Conservation (phyloP, 768 basidiomycete species). For the Termitomyces bulborhizus region DNA sequence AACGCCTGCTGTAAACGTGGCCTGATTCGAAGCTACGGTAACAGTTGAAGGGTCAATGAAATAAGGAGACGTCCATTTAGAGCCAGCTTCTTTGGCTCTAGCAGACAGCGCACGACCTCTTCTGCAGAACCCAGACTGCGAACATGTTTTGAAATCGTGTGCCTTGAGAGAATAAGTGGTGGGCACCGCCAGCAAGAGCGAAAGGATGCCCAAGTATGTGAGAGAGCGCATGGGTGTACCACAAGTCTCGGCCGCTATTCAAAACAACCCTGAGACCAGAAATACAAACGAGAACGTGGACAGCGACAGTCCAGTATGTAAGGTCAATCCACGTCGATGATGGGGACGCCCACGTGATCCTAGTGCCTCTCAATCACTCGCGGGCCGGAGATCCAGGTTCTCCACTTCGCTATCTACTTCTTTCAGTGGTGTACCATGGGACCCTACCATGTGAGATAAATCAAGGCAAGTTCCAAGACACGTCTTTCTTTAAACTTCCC, state of each 20-base stretch:
- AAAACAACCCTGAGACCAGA: conserved; percentile 1
- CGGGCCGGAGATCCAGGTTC: neutral
- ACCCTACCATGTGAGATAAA: neutral
- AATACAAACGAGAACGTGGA: neutral
- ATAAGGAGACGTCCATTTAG: conserved; percentile 84
- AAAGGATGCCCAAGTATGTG: conserved; percentile 28
- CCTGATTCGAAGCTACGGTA: conserved; percentile 41
- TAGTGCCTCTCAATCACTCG: neutral
- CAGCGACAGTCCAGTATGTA: neutral
- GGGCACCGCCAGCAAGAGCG: conserved; percentile 26
- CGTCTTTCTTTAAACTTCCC: neutral
- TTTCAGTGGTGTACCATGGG: neutral
- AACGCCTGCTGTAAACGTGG: conserved; percentile 70
- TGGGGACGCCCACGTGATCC: neutral
- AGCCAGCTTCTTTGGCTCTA: conserved; percentile 52
- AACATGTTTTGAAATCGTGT: conserved; percentile 91
- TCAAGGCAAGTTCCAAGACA: neutral
- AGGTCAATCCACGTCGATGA: neutral
- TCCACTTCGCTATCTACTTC: too few relatives aligned
- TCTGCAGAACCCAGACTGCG: conserved; percentile 93
- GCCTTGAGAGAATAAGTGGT: conserved; percentile 57
- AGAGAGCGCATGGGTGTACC: conserved; percentile 27
- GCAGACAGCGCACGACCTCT: conserved; percentile 75
- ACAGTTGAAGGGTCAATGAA: conserved; percentile 58
- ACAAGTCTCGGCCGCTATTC: neutral